Base-by-base conservation (phyloP, 148 eudicot genomes). In the Dysphania ambrosioides region DNA sequence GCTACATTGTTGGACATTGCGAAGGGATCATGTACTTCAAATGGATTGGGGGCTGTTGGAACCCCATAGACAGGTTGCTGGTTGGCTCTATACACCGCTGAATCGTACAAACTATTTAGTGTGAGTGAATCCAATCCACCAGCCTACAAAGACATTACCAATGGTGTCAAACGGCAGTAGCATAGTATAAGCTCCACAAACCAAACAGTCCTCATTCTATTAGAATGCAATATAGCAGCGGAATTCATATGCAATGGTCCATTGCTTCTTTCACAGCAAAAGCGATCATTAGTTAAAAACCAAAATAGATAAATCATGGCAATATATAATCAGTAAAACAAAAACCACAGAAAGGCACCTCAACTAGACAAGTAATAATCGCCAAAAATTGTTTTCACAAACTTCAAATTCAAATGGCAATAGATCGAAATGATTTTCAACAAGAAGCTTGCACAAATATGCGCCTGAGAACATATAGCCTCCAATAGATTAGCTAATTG, bases 41-140 rank as follows among this genome's bases (percentile, higher is more conserved):
- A 93, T 41, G 98, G 98, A 49, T 93, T 93, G 29, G 88, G 97
- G 21, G 92, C 97, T 55, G 92, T 94, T 47, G 92, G 94, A 19
- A 86, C 57, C 72, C 93, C 97, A 75, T 92, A 92, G 5, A 77
- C 81, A 5, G 97, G 88, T 74, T 89, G 97, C 84, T 85, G 92
- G 78, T 87, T 86, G 44, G 94, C 91, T 83, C 99, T 85, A 70
- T 89, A 92, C 34, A 88, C 87, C 38, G 79, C 97, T 57, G 89
- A 93, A 38, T 92, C 97, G 7, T 96, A 96, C 77, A 96, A 81
- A 69, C 97, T 96, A 69, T 89, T 82, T 31, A 96, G 79, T 35
- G 89, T 93, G 58, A 90, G 96, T 0, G 94, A 86, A 79, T 96
- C 99, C 83, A 96, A 78, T 83, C 99, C 99, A 31, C 99, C 99